phyloP scores from a whole-genome alignment of 2,329 filamentous ascomycete genomes.

The Xylaria sp. region DNA sequence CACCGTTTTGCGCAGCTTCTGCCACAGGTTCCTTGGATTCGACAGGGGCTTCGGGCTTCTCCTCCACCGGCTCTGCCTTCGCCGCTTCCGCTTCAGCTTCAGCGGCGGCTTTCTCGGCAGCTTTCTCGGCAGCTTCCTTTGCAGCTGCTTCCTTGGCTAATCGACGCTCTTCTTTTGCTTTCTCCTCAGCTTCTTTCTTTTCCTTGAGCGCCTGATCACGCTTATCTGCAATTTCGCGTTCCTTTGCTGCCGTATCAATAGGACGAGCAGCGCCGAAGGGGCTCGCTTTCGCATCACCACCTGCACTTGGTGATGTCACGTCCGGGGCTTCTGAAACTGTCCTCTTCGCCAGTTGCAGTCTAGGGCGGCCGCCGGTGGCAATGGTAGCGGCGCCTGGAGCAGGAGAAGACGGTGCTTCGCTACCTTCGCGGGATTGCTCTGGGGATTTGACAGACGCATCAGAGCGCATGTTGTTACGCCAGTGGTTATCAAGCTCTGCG shows the following conservation, averaged over 20 bases:
- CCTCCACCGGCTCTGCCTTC: constrained; percentile 43
- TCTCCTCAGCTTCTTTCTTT: constrained; percentile 87
- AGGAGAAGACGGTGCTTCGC: constrained; percentile 76
- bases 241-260: constrained; percentile 89
- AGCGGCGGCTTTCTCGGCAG: constrained; percentile 35
- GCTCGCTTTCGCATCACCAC: constrained; percentile 78
- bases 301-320: constrained; percentile 55
- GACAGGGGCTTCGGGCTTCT: constrained; percentile 43
- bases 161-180: constrained; percentile 76
- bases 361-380: constrained; percentile 72
- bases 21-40: constrained; percentile 19
- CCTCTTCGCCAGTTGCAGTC: constrained; percentile 86
- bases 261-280: constrained; percentile 93
- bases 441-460: constrained; percentile 69
- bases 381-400: constrained; percentile 53
- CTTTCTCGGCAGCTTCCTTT: constrained; percentile 57
- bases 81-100: constrained; percentile 36
- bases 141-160: constrained; percentile 69
- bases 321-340: constrained; percentile 78
- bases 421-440: constrained; percentile 72
- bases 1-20: constrained; percentile 38
- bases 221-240: constrained; percentile 91
- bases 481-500: constrained; percentile 90
- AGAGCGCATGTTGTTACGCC: constrained; percentile 91
- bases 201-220: constrained; percentile 73